Evolutionary conservation across 2,329 filamentous ascomycete species (phyloP), one percentile per base, ranked within the genome.

Genomic region (Daldinia eschscholtzii): DNA sequence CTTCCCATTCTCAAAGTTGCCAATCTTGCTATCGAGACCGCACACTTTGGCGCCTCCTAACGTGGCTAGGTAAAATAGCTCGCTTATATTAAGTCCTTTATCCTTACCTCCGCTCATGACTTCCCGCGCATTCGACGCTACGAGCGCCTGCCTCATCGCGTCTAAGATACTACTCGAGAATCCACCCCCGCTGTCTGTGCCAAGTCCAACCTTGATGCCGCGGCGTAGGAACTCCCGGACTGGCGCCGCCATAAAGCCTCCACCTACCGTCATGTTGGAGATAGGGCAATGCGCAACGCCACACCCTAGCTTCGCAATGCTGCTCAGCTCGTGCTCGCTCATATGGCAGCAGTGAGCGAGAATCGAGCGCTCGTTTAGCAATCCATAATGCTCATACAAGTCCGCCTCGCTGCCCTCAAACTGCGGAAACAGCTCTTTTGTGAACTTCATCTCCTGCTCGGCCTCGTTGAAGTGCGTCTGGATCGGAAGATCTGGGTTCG

Each of bases 381-480:
- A 78, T 0, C 83, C 83, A 65, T 84, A 89, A 70, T 81, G 76
- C 9, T 81, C 79, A 73, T 91, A 92, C 3, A 92, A 79, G 60
- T 90, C 87, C 0, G 83, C 86, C 76, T 91, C 89, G 61, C 82
- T 87, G 1, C 75, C 73, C 1, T 74, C 71, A 57, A 88, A 88
- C 0, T 82, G 76, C 0, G 88, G 87, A 71, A 90, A 91, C 2
- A 91, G 78, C 0, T 81, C 76, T 6, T 77, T 78, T 0, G 89
- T 91, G 20, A 84, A 83, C 1, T 80, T 70, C 60, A 89, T 87
- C 76, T 91, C 89, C 66, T 89, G 85, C 72, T 83, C 80, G 0
- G 89, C 88, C 74, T 91, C 89, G 76, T 90, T 88, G 80, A 91
- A 91, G 75, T 91, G 89, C 2, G 89, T 91, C 77, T 92, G 89